Conservation (phyloP, 2,329 filamentous ascomycete species). For the Arthrobotrys megalospora region DNA sequence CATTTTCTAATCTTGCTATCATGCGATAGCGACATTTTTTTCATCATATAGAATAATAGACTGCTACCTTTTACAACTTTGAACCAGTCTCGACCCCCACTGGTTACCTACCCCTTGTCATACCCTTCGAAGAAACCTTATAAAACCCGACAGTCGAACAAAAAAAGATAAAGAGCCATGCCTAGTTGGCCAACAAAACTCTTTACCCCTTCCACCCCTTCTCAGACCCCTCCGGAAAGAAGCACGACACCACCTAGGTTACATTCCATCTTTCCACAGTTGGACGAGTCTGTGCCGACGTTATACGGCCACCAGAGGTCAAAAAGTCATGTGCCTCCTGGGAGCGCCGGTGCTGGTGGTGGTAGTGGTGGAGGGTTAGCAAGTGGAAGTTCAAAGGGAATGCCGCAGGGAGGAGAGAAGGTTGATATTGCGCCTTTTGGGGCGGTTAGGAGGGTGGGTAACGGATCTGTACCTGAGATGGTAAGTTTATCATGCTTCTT, state of each 20-base stretch:
- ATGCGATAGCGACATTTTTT: constrained; percentile 1
- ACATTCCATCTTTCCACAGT: constrained; percentile 56
- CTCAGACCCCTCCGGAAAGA: constrained; percentile 30
- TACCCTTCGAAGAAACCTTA: constrained; percentile 5
- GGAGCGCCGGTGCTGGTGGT: background rate
- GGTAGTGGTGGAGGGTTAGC: background rate
- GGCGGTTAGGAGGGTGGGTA: constrained; percentile 68
- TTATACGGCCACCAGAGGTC: constrained; percentile 59
- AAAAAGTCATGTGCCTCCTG: constrained; percentile 53
- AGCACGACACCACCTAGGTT: constrained; percentile 49
- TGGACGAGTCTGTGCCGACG: constrained; percentile 49
- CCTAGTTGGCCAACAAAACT: constrained; percentile 60
- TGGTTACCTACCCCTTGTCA: constrained; percentile 7
- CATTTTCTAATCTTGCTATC: background rate
- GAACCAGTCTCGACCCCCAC: background rate
- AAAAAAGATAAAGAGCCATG: constrained; percentile 29
- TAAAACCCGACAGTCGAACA: background rate
- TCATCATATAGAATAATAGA: background rate
- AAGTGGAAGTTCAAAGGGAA: constrained; percentile 23
- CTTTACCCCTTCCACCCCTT: constrained; percentile 42
- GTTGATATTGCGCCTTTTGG: constrained; percentile 66
- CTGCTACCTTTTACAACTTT: background rate
- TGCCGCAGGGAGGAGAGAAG: constrained; percentile 63
- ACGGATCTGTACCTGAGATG: constrained; percentile 65
- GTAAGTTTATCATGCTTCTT: constrained; percentile 72